A percentile compares a stretch with the other conserved stretches of the same genome.
Evolutionary conservation across 78 protist genomes (phyloP).

Genomic region (Dictyostelium purpureum): DNA sequence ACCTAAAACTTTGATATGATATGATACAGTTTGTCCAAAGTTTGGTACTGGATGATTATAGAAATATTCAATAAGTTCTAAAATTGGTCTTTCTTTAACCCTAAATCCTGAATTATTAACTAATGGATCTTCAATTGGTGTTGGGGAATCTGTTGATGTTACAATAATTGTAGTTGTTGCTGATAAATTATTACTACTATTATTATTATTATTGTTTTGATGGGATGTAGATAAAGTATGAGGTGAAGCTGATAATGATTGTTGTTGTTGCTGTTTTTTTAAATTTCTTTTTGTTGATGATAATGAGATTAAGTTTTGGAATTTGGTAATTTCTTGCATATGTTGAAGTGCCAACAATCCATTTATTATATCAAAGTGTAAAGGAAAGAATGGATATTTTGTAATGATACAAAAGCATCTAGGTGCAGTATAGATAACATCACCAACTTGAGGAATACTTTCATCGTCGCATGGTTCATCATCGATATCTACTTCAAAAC

Average conservation of each 20-base stretch:
- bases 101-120: not conserved
- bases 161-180: not conserved
- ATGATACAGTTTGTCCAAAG: not conserved
- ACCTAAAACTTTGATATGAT: not conserved
- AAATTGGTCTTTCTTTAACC: conserved; percentile 21
- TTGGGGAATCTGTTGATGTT: too few species aligned
- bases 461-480: conserved; percentile 17
- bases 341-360: conserved; percentile 24
- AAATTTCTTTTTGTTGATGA: not conserved
- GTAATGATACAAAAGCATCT: conserved; percentile 44
- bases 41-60: conserved; percentile 42
- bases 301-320: conserved; percentile 12
- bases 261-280: not conserved
- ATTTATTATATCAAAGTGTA: conserved; percentile 59
- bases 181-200: not conserved
- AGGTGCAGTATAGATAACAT: conserved; percentile 6
- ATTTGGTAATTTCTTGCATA: conserved; percentile 44
- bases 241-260: not conserved
- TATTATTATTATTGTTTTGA: not conserved
- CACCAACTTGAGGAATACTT: not conserved
- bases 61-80: conserved; percentile 38
- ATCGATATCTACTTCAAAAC: conserved; percentile 15
- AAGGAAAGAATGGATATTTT: conserved; percentile 56
- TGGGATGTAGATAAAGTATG: not conserved
- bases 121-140: not conserved